These are phyloP conservation scores for Amphichorda felina DNA, from an alignment of 2,329 filamentous ascomycete genomes.

Conservation along the genomic window DNA sequence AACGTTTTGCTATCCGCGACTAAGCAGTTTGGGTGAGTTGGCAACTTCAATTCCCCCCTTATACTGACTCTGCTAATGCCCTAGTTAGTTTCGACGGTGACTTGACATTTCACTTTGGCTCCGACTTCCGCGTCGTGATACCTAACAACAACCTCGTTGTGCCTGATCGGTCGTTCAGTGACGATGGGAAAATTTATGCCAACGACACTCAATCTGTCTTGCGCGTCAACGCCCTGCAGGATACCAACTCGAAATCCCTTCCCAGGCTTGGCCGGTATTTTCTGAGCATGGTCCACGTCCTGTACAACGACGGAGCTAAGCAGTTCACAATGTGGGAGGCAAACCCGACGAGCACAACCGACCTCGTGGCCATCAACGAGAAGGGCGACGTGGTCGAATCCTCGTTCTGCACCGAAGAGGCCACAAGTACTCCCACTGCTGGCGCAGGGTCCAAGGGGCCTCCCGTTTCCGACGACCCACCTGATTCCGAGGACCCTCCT, in stretches of 20 bases:
- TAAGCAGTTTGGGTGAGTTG: background rate
- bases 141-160: conserved; percentile 7
- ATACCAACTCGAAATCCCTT: background rate
- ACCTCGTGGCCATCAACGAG: conserved; percentile 5
- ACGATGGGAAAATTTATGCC: conserved; percentile 1
- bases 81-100: background rate
- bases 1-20: conserved; percentile 1
- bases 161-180: conserved; percentile 2
- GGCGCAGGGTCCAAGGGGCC: background rate
- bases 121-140: conserved; percentile 3
- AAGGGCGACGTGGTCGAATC: background rate
- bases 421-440: too few relatives aligned
- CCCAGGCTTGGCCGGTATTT: conserved; percentile 7
- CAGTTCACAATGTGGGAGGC: conserved; percentile 8
- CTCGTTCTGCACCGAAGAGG: background rate
- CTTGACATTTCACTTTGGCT: conserved; percentile 3
- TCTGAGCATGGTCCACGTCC: conserved; percentile 6
- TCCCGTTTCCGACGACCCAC: background rate
- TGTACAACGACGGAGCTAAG: conserved; percentile 5
- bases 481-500: too few relatives aligned
- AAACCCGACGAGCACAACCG: conserved; percentile 4
- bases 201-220: conserved; percentile 1
- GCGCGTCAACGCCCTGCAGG: conserved; percentile 4
- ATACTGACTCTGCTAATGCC: background rate
- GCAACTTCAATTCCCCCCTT: conserved; percentile 11